Conservation (phyloP, 352 stramenopile genomes). For the Phytophthora gonapodyides region DNA sequence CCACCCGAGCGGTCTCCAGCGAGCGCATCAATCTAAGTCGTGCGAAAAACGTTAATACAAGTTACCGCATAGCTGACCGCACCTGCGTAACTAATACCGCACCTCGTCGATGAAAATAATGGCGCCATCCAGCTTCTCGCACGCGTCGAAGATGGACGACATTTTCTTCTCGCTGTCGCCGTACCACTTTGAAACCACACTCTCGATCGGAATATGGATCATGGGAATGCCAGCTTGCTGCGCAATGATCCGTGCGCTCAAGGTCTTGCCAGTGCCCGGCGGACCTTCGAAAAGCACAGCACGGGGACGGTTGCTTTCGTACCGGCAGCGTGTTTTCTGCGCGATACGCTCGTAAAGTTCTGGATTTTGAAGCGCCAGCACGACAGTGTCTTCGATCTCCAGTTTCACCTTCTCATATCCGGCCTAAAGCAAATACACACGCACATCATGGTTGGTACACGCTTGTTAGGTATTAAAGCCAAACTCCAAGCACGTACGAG, state of each 20-base stretch:
- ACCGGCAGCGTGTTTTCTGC: conserved; percentile 86
- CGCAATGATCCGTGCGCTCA: conserved; percentile 94
- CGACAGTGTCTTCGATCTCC: conserved; percentile 93
- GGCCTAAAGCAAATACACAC: conserved; percentile 44
- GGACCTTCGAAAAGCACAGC: conserved; percentile 94
- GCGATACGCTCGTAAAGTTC: conserved; percentile 92
- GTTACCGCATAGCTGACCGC: conserved; percentile 1
- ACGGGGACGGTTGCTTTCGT: conserved; percentile 89
- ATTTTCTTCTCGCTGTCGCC: conserved; percentile 96
- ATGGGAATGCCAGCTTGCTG: conserved; percentile 92
- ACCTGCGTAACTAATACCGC: conserved; percentile 1
- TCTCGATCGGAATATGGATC: conserved; percentile 95
- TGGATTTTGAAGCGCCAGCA: conserved; percentile 91
- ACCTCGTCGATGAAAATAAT: conserved; percentile 97
- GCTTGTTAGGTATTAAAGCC: too few relatives aligned
- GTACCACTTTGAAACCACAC: conserved; percentile 95
- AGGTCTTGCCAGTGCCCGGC: conserved; percentile 94
- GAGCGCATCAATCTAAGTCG: conserved; percentile 86
- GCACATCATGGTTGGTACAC: too few relatives aligned
- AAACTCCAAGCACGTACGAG: conserved; percentile 43
- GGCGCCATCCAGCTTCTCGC: conserved; percentile 89
- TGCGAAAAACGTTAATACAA: conserved; percentile 2
- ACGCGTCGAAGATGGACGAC: conserved; percentile 94
- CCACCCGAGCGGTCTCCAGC: conserved; percentile 86
- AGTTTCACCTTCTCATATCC: conserved; percentile 91